Evolutionary conservation across 192 early-diverging fungal genomes (phyloP).

Genomic region (Spinellus fusiger): DNA sequence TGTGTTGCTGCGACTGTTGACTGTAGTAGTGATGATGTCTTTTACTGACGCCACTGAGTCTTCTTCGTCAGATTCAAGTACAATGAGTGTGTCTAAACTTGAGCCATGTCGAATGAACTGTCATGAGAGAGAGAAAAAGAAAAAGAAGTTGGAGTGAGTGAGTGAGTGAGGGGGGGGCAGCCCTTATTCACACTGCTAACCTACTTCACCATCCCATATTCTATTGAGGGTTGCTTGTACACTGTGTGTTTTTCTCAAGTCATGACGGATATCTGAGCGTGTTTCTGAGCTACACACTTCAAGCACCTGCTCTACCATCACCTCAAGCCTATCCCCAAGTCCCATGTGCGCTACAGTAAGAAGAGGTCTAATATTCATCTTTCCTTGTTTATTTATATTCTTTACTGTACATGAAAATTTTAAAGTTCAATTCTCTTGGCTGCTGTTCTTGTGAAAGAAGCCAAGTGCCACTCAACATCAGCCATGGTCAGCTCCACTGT

Average conservation of each 20-base stretch:
- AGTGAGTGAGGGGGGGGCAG: too few relatives aligned
- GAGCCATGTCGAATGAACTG: not conserved
- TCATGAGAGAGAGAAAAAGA: not conserved
- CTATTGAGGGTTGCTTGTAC: not conserved
- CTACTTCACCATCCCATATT: constrained; percentile 1
- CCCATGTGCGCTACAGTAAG: too few relatives aligned
- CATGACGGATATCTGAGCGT: not conserved
- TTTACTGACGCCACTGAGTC: not conserved
- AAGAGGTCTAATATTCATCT: not conserved
- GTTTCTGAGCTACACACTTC: not conserved
- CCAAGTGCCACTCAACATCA: constrained; percentile 94
- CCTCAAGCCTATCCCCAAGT: too few relatives aligned
- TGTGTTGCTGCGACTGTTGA: not conserved
- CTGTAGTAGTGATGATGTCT: not conserved
- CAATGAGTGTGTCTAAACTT: not conserved
- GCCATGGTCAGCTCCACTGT: constrained; percentile 92
- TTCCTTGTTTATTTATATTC: not conserved
- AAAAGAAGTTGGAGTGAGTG: not conserved
- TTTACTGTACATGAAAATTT: constrained; percentile 9
- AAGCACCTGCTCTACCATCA: not conserved
- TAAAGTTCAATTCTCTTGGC: constrained; percentile 74
- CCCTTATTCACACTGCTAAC: too few relatives aligned
- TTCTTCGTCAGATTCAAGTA: constrained; percentile 1
- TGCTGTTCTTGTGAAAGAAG: constrained; percentile 85
- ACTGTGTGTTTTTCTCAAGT: not conserved